phyloP scores from a whole-genome alignment of 805 yeast species.

The Suhomyces sp. region DNA sequence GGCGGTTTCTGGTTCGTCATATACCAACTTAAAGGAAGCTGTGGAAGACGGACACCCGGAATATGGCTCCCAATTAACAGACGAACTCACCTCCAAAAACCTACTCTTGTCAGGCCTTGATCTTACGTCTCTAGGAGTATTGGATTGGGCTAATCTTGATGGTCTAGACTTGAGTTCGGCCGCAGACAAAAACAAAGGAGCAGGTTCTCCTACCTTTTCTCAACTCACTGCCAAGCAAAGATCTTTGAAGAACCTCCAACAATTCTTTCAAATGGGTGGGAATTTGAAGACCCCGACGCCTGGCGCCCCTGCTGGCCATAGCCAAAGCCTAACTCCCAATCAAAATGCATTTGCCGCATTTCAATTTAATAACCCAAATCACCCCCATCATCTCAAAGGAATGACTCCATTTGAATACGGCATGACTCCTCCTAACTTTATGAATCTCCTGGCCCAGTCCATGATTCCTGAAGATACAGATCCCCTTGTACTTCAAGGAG shows the following conservation, averaged over 20 bases:
- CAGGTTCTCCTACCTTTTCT: constrained; percentile 4
- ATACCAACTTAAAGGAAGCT: constrained; percentile 50
- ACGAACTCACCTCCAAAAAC: constrained; percentile 33
- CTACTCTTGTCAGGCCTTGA: constrained; percentile 34
- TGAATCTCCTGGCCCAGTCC: constrained; percentile 6
- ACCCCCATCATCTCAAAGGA: constrained; percentile 40
- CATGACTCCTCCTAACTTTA: constrained; percentile 19
- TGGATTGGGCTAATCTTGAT: constrained; percentile 30
- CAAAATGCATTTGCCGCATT: constrained; percentile 11
- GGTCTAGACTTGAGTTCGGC: constrained; percentile 23
- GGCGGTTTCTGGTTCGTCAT: constrained; percentile 60
- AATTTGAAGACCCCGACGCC: background rate
- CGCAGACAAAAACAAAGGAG: constrained; percentile 4
- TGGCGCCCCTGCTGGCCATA: background rate
- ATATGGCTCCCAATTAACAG: constrained; percentile 68
- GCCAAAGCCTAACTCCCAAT: background rate
- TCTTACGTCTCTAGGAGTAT: constrained; percentile 28
- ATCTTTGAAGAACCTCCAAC: constrained; percentile 11
- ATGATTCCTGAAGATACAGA: constrained; percentile 1
- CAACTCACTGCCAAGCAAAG: constrained; percentile 7
- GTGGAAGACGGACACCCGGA: constrained; percentile 53
- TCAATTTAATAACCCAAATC: constrained; percentile 34
- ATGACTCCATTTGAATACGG: constrained; percentile 38
- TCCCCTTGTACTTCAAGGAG: constrained; percentile 1
- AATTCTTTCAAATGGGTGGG: constrained; percentile 8